Percentiles rank a stretch among this genome's conserved stretches.
Evolutionary conservation across 768 basidiomycete genomes (phyloP).

Genomic region (Russula compacta): DNA sequence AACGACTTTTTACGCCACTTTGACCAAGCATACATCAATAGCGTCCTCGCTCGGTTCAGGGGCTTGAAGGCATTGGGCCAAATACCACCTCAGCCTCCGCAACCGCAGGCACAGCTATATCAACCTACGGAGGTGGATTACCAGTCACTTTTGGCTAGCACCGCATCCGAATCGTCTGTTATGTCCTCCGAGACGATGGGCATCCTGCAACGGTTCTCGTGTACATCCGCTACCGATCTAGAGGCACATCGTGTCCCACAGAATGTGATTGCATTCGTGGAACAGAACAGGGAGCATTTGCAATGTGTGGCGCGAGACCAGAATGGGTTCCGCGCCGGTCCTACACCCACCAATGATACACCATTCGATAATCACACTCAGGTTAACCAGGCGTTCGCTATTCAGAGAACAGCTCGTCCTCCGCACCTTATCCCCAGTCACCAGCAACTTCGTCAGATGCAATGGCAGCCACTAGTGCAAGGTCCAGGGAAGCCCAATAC

Average conservation of each 20-base stretch:
- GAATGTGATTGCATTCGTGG: not conserved
- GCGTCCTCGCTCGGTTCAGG: not conserved
- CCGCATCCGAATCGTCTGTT: not conserved
- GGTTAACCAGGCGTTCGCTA: not conserved
- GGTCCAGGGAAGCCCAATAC: not conserved
- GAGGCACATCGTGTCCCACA: slow-evolving; percentile 2
- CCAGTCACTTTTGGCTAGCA: not conserved
- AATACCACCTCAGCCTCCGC: not conserved
- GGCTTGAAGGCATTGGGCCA: not conserved
- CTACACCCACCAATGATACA: not conserved
- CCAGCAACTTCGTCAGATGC: not conserved
- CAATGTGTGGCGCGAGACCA: slow-evolving; percentile 9
- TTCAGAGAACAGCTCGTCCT: not conserved
- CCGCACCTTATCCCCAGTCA: not conserved
- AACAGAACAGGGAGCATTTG: not conserved
- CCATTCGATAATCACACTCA: not conserved
- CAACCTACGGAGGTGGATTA: slow-evolving; percentile 7
- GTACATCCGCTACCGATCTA: not conserved
- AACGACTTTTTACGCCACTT: not conserved
- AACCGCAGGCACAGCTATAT: not conserved
- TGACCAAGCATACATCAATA: slow-evolving; percentile 5
- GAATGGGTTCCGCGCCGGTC: slow-evolving; percentile 4
- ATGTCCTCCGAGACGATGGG: not conserved
- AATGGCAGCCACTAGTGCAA: not conserved
- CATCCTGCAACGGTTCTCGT: slow-evolving; percentile 2